These are phyloP conservation scores for Triticum turgidum DNA, from an alignment of 176 grass and related monocot species.

Conservation along the genomic window DNA sequence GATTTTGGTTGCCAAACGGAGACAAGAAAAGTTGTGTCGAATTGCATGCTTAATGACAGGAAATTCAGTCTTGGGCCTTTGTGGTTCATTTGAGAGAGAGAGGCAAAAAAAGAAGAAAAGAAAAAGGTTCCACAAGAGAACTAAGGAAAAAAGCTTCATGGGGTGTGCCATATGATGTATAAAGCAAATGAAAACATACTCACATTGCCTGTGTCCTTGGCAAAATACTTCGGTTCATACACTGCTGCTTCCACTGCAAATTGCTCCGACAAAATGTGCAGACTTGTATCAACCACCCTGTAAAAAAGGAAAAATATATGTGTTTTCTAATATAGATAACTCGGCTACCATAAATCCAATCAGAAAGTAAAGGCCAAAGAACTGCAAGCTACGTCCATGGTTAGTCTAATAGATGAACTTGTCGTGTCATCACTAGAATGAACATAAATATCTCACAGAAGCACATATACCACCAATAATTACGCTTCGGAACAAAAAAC, in stretches of 20 bases:
- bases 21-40: neutral
- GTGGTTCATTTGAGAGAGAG: neutral
- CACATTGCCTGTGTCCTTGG: neutral
- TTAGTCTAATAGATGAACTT: neutral
- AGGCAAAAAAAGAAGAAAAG: neutral
- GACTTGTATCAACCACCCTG: conserved; percentile 23
- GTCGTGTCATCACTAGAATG: neutral
- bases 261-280: neutral
- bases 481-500: neutral
- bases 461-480: neutral
- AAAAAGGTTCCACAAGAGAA: neutral
- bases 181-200: conserved; percentile 26
- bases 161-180: neutral
- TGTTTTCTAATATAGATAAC: conserved; percentile 4
- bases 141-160: conserved; percentile 9
- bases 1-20: neutral
- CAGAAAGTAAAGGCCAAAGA: neutral
- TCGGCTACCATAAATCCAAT: neutral
- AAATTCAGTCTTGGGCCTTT: neutral
- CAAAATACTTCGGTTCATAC: conserved; percentile 12
- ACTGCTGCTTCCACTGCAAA: neutral
- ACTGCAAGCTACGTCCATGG: neutral
- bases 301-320: neutral
- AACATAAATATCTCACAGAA: conserved; percentile 8
- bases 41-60: neutral